phyloP scores from a whole-genome alignment of 768 basidiomycete species.

The Amanita pallidorosea region DNA sequence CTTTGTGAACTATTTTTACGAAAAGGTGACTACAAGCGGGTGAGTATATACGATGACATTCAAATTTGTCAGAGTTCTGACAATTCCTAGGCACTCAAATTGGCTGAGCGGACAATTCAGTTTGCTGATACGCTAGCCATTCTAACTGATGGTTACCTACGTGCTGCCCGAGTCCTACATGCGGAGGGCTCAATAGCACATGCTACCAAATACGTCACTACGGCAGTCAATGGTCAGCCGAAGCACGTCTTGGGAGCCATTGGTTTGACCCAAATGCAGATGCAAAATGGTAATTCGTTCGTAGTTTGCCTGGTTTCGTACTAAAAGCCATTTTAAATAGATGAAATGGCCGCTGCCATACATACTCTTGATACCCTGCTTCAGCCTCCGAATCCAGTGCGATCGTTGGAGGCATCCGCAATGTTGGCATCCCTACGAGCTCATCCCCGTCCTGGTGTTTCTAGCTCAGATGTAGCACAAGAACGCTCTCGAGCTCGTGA shows the following conservation, averaged over 20 bases:
- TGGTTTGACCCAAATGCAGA: constrained; percentile 80
- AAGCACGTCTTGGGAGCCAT: constrained; percentile 74
- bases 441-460: constrained; percentile 69
- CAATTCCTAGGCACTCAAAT: constrained; percentile 61
- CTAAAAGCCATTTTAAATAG: constrained; percentile 25
- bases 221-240: constrained; percentile 56
- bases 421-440: constrained; percentile 88
- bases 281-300: constrained; percentile 53
- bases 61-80: background rate
- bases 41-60: constrained; percentile 18
- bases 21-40: constrained; percentile 55
- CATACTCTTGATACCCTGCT: constrained; percentile 75
- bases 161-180: constrained; percentile 75
- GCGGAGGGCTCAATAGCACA: constrained; percentile 52
- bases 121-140: constrained; percentile 84
- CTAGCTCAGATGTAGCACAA: constrained; percentile 56
- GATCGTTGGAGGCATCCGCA: constrained; percentile 74
- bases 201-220: constrained; percentile 61
- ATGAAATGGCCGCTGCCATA: constrained; percentile 77
- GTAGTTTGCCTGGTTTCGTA: background rate
- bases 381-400: constrained; percentile 51
- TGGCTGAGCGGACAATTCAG: constrained; percentile 90
- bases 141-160: constrained; percentile 77
- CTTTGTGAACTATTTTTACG: constrained; percentile 71
- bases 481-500: constrained; percentile 71